Evolutionary conservation across 1,139 yeast genomes (phyloP).

Genomic region (Ogataea hybrid): DNA sequence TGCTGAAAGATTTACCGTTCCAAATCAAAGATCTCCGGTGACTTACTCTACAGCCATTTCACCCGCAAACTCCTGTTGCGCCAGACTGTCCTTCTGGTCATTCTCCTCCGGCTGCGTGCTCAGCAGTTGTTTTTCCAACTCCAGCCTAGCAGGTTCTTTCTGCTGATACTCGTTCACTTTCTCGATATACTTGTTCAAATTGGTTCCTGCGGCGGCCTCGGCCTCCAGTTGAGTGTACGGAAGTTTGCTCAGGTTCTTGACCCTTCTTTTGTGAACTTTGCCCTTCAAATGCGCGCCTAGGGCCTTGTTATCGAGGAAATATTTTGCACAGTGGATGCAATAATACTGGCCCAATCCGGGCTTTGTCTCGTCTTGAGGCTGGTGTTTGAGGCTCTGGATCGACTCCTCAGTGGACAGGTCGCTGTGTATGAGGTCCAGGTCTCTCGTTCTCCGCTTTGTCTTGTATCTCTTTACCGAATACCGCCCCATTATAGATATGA

Average conservation of each 20-base stretch:
- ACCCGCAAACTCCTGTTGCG: constrained; percentile 24
- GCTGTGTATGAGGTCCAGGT: constrained; percentile 75
- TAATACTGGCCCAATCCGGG: constrained; percentile 95
- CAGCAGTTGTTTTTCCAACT: constrained; percentile 29
- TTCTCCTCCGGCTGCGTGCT: constrained; percentile 29
- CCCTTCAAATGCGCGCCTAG: constrained; percentile 69
- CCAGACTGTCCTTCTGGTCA: constrained; percentile 30
- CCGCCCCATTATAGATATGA: constrained; percentile 65
- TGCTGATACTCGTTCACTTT: constrained; percentile 49
- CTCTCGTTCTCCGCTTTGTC: constrained; percentile 82
- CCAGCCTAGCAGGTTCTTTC: constrained; percentile 27
- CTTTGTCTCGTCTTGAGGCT: constrained; percentile 82
- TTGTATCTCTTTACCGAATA: constrained; percentile 75
- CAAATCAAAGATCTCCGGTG: constrained; percentile 40
- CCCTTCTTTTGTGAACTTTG: constrained; percentile 83
- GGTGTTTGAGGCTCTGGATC: constrained; percentile 65
- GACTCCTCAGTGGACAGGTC: constrained; percentile 68
- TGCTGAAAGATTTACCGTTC: constrained; percentile 44
- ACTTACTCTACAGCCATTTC: constrained; percentile 12
- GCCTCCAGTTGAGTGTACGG: constrained; percentile 90
- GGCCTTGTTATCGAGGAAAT: constrained; percentile 77
- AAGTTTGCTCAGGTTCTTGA: constrained; percentile 66
- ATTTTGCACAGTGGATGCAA: constrained; percentile 92
- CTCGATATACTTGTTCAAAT: constrained; percentile 62
- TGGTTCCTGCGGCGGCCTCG: constrained; percentile 84